phyloP scores from a whole-genome alignment of 352 stramenopile genomes.

The Nothophytophthora sp. region DNA sequence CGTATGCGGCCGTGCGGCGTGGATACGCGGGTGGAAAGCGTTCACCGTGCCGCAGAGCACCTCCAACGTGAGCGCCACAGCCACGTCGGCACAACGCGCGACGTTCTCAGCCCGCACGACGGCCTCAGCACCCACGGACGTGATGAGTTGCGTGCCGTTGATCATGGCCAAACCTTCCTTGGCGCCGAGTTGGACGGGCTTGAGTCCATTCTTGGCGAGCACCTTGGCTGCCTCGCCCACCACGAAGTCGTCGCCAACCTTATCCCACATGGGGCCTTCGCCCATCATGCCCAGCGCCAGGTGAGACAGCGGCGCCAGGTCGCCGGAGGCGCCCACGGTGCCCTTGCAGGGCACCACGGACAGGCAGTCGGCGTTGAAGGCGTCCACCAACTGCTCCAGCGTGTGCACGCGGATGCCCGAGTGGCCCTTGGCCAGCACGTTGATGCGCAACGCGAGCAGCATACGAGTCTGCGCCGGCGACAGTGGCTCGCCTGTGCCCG shows the following conservation, averaged over 20 bases:
- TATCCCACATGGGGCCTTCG: conserved; percentile 88
- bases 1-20: conserved; percentile 80
- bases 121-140: conserved; percentile 78
- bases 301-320: conserved; percentile 86
- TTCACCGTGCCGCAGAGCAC: conserved; percentile 89
- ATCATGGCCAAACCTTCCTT: conserved; percentile 93
- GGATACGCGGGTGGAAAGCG: conserved; percentile 88
- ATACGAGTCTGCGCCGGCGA: conserved; percentile 79
- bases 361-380: conserved; percentile 88
- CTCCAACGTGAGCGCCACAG: conserved; percentile 80
- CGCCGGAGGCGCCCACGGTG: conserved; percentile 87
- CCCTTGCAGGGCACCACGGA: conserved; percentile 85
- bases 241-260: conserved; percentile 54
- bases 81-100: conserved; percentile 74
- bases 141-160: conserved; percentile 92
- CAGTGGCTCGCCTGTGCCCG: conserved; percentile 78
- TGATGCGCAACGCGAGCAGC: conserved; percentile 88
- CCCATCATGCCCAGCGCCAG: conserved; percentile 90
- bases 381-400: conserved; percentile 74
- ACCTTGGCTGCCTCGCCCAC: conserved; percentile 60
- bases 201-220: conserved; percentile 69
- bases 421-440: conserved; percentile 89
- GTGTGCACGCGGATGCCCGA: conserved; percentile 81
- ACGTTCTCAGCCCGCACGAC: conserved; percentile 82
- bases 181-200: conserved; percentile 75